Evolutionary conservation across 75 land plant genomes (phyloP).

Genomic region (Picea glauca): DNA sequence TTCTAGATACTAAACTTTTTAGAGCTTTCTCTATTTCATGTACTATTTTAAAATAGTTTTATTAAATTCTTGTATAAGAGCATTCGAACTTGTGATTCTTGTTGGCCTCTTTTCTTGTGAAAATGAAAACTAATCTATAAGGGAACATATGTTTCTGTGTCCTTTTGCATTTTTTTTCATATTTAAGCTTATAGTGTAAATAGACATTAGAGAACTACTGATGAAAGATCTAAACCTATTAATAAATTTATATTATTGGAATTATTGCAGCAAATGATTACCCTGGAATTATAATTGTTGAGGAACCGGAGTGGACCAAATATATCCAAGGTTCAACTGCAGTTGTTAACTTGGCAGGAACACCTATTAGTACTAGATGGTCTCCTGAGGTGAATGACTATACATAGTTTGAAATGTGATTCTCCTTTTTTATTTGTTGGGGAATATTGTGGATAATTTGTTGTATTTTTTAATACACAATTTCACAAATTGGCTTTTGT

Average conservation of each 20-base stretch:
- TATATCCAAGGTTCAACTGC: conserved; percentile 83
- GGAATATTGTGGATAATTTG: not conserved
- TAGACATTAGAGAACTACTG: not conserved
- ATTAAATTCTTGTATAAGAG: not conserved
- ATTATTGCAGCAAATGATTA: conserved; percentile 47
- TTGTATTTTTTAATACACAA: not conserved
- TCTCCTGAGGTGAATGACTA: conserved; percentile 68
- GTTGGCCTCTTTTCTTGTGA: no score
- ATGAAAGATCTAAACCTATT: not conserved
- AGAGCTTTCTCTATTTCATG: not conserved
- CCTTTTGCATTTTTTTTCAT: not conserved
- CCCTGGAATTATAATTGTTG: conserved; percentile 69
- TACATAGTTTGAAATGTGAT: not conserved
- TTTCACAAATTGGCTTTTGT: no score
- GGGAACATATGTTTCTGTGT: not conserved
- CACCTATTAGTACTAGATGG: conserved; percentile 96
- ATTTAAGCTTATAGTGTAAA: not conserved
- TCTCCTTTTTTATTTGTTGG: not conserved
- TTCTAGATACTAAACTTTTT: no score
- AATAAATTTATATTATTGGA: conserved; percentile 1
- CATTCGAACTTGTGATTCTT: not conserved
- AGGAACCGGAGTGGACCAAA: conserved; percentile 71
- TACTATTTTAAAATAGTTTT: not conserved
- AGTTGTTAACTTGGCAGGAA: conserved; percentile 92
- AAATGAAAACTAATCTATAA: not conserved